phyloP scores from a whole-genome alignment of 1,139 yeast species.

The Dujonia santamariae region DNA sequence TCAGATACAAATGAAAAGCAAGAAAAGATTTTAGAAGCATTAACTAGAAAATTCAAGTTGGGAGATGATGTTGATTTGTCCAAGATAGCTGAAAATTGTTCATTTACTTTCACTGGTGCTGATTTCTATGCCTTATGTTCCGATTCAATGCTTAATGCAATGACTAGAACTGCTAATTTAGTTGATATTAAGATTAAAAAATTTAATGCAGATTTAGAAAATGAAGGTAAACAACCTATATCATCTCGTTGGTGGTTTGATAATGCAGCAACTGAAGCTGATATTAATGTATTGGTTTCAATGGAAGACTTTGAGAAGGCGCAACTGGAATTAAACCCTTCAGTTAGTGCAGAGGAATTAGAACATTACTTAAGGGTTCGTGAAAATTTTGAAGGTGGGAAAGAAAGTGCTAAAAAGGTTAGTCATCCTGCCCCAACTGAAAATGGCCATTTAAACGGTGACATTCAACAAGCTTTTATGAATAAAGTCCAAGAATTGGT shows the following conservation, averaged over 20 bases:
- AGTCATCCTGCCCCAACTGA: slow-evolving; percentile 4
- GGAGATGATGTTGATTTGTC: slow-evolving; percentile 57
- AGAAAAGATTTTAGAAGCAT: slow-evolving; percentile 77
- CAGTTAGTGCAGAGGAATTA: slow-evolving; percentile 86
- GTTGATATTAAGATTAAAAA: slow-evolving; percentile 64
- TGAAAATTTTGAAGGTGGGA: slow-evolving; percentile 68
- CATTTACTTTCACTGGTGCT: slow-evolving; percentile 93
- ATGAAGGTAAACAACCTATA: slow-evolving; percentile 35
- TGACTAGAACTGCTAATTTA: slow-evolving; percentile 80
- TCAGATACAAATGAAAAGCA: slow-evolving; percentile 91
- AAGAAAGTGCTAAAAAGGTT: slow-evolving; percentile 25
- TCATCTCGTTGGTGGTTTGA: slow-evolving; percentile 92
- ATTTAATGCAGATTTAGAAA: slow-evolving; percentile 39
- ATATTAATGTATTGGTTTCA: slow-evolving; percentile 65
- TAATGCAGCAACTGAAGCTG: slow-evolving; percentile 65
- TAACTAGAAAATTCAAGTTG: slow-evolving; percentile 78
- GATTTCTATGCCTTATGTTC: slow-evolving; percentile 95
- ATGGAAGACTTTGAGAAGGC: slow-evolving; percentile 77
- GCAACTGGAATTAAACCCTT: slow-evolving; percentile 66
- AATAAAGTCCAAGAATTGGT: slow-evolving; percentile 9
- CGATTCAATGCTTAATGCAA: slow-evolving; percentile 92
- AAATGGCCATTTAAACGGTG: slow-evolving; percentile 1
- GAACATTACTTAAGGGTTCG: slow-evolving; percentile 76
- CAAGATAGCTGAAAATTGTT: slow-evolving; percentile 67
- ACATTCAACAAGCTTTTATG: slow-evolving; percentile 4